Conservation (phyloP, 495 filamentous ascomycete genomes). For the Peziza echinospora region DNA sequence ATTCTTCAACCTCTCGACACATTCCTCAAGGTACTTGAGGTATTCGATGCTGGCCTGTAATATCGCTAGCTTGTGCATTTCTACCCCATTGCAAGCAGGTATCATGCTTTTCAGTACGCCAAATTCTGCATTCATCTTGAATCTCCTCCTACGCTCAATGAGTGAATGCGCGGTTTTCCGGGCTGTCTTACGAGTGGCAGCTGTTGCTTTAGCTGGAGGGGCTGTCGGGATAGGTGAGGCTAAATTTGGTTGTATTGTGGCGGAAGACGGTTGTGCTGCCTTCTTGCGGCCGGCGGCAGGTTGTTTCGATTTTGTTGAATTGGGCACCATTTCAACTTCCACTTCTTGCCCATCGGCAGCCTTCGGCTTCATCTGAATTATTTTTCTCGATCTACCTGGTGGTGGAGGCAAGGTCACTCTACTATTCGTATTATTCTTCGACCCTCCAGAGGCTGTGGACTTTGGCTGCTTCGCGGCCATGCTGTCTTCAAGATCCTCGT, state of each 20-base stretch:
- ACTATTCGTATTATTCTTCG: background rate
- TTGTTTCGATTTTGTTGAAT: background rate
- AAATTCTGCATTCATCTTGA: conserved; percentile 99
- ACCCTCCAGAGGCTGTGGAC: background rate
- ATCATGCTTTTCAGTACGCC: conserved; percentile 85
- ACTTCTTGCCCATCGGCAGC: too few species aligned
- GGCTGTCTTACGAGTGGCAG: conserved; percentile 51
- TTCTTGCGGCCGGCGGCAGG: background rate
- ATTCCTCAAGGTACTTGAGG: conserved; percentile 80
- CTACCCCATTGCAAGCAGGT: conserved; percentile 69
- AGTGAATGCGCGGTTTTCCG: conserved; percentile 90
- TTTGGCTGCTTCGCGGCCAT: background rate
- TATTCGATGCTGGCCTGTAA: conserved; percentile 96
- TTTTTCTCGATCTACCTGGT: conserved; percentile 77
- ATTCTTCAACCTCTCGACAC: conserved; percentile 59
- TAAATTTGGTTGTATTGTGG: conserved; percentile 3
- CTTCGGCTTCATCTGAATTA: conserved; percentile 86
- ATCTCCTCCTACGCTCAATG: conserved; percentile 74
- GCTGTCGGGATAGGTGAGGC: conserved; percentile 21
- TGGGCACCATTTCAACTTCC: too few species aligned
- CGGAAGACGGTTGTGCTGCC: conserved; percentile 6
- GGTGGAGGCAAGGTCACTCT: conserved; percentile 69
- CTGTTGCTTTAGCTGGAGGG: conserved; percentile 18
- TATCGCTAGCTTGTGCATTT: conserved; percentile 97
- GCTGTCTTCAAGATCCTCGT: background rate